Conservation (phyloP, 768 basidiomycete species). For the Candolleomyces efflorescens region DNA sequence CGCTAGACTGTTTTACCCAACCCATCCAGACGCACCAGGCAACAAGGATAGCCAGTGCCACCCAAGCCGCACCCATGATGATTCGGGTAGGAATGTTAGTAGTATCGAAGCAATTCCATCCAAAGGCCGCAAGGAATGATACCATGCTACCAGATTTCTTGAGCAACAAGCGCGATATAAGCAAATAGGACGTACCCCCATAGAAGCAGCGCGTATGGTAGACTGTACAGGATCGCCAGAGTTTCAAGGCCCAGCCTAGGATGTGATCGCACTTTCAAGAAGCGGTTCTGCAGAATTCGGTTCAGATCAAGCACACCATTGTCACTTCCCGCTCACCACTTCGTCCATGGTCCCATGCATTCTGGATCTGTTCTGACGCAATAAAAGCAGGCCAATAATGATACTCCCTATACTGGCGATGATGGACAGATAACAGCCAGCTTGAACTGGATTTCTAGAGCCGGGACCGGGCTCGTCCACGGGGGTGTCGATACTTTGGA, state of each 20-base stretch:
- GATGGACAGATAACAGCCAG: constrained; percentile 44
- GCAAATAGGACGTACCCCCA: constrained; percentile 18
- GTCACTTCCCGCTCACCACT: not conserved
- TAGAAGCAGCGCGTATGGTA: constrained; percentile 23
- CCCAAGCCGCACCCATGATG: constrained; percentile 11
- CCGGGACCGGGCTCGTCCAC: not conserved
- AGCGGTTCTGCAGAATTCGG: not conserved
- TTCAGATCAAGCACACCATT: constrained; percentile 3
- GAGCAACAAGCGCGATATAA: not conserved
- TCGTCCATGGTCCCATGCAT: not conserved
- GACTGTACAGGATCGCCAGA: constrained; percentile 22
- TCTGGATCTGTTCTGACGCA: constrained; percentile 32
- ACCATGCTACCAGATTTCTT: constrained; percentile 14
- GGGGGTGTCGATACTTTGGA: constrained; percentile 31
- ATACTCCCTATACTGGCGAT: constrained; percentile 41
- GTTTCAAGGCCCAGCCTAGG: constrained; percentile 15
- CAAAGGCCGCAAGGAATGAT: constrained; percentile 21
- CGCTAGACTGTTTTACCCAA: not conserved
- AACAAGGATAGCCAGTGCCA: constrained; percentile 13
- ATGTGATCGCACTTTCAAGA: constrained; percentile 3
- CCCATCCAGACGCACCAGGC: constrained; percentile 20
- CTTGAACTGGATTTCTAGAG: constrained; percentile 29
- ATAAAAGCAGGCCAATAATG: constrained; percentile 37
- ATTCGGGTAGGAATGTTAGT: constrained; percentile 12
- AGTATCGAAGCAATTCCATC: constrained; percentile 20